phyloP scores from a whole-genome alignment of 129 eudicot genomes.

The Mikania micrantha region DNA sequence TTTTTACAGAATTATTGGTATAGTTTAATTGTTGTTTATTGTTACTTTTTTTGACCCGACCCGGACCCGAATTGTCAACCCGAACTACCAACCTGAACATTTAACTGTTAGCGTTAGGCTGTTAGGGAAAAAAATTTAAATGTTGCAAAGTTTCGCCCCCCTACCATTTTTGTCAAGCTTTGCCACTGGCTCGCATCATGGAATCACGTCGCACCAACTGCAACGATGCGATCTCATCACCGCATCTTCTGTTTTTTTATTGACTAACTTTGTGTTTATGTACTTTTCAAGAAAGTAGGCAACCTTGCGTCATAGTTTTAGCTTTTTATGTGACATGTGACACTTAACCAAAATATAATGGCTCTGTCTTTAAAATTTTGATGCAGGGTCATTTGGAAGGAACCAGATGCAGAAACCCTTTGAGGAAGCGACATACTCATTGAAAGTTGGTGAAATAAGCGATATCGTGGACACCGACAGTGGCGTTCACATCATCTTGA shows the following conservation, averaged over 20 bases:
- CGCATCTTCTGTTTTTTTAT: not conserved
- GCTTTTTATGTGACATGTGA: not conserved
- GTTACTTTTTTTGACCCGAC: too few species aligned
- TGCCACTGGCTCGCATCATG: too few species aligned
- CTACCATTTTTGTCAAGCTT: too few species aligned
- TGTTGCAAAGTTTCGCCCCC: too few species aligned
- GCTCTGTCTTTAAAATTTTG: not conserved
- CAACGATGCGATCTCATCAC: too few species aligned
- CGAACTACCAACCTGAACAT: too few species aligned
- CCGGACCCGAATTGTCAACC: too few species aligned
- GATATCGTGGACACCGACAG: slow-evolving; percentile 76
- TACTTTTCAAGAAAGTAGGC: not conserved
- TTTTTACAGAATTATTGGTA: too few species aligned
- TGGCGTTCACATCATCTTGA: slow-evolving; percentile 69
- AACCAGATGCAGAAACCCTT: slow-evolving; percentile 94
- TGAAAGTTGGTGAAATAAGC: slow-evolving; percentile 65
- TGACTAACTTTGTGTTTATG: not conserved
- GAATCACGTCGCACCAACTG: too few species aligned
- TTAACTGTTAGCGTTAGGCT: too few species aligned
- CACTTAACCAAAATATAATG: not conserved
- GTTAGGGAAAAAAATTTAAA: too few species aligned
- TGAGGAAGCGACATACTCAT: slow-evolving; percentile 73
- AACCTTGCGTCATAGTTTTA: not conserved
- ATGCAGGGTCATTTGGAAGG: slow-evolving; percentile 68
- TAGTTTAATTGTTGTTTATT: too few species aligned